Evolutionary conservation across 805 yeast species (phyloP).

Genomic region (Hermanozyma aechmeae): DNA sequence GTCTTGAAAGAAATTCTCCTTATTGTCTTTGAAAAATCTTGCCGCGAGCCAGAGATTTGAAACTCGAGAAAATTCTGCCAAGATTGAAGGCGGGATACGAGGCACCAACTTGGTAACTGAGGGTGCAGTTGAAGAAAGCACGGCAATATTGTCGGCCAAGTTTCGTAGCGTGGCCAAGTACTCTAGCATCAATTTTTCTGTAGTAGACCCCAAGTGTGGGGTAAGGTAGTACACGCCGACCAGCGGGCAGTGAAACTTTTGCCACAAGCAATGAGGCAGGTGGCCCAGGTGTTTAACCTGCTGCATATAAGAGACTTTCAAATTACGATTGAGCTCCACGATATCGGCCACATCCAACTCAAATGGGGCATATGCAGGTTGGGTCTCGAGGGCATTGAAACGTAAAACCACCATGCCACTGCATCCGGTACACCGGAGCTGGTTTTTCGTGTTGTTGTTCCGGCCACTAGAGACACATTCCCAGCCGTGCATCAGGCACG

Average conservation of each 20-base stretch:
- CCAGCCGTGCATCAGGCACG: slow-evolving; percentile 48
- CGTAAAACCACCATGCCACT: slow-evolving; percentile 17
- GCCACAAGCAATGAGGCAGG: slow-evolving; percentile 26
- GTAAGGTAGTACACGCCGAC: slow-evolving; percentile 24
- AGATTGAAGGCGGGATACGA: neutral
- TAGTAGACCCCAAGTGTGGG: slow-evolving; percentile 21
- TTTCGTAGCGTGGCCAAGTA: slow-evolving; percentile 20
- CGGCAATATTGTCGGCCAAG: slow-evolving; percentile 16
- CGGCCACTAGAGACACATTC: slow-evolving; percentile 25
- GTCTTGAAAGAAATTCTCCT: slow-evolving; percentile 21
- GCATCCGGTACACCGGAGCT: slow-evolving; percentile 25
- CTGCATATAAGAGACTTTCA: slow-evolving; percentile 15
- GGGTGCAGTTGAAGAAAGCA: neutral
- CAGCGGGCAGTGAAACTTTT: slow-evolving; percentile 22
- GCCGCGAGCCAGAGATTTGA: slow-evolving; percentile 25
- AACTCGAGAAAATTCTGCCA: slow-evolving; percentile 9
- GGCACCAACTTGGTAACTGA: slow-evolving; percentile 1
- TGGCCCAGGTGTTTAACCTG: slow-evolving; percentile 21
- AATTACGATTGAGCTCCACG: slow-evolving; percentile 13
- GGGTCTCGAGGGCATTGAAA: slow-evolving; percentile 16
- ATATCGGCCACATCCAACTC: slow-evolving; percentile 12
- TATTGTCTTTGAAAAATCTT: slow-evolving; percentile 22
- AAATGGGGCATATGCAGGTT: slow-evolving; percentile 6
- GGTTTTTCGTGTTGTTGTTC: slow-evolving; percentile 17
- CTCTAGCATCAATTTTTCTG: slow-evolving; percentile 17